Base-by-base conservation (phyloP, 2,329 filamentous ascomycete genomes). In the Exophiala aquamarina region DNA sequence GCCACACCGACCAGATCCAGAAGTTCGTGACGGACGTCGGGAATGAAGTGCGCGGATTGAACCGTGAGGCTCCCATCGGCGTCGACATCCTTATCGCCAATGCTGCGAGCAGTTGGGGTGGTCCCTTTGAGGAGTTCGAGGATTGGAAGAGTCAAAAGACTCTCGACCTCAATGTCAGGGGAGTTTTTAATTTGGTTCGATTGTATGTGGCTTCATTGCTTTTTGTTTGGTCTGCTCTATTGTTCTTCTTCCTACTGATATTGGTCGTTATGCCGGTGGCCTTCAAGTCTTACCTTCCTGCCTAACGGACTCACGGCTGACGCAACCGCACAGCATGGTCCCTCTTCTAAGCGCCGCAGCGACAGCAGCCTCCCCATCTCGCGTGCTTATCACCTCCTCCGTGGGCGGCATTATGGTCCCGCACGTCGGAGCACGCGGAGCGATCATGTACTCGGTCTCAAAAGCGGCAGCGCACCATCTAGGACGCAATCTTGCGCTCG, bases 381-480 rank as follows among this genome's bases (percentile, higher is more conserved):
- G 52, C 8, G 47, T 52, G 33, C 17, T 55, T 13, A 49, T 52
- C 34, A 48, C 45, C 20, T 48, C 44, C n/a, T 49, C 49, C 3
- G 45, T 52, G 10, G 49, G 43, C 4, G 52, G 49, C 3, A 47
- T 52, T 36, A 47, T 41, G 10, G 49, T 55, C 6, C 49, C 49
- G 26, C 45, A 49, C 31, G 40, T 49, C 14, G 52, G 52, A 10
- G 34, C 17, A 3, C 41, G 39, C 20, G 49, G 49, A n/a, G 41
- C 52, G 1, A 52, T 52, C 21, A 48, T 49, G 39, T 70, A 70
- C 56, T 64, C 63, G 17, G 61, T 64, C 33, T 68, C 67, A 6
- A 70, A 70, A 47, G 67, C 67, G 3, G 67, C 67, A 5, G 66
- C 62, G 14, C 63, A 67, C 41, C 67, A 70, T 32, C 52, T 70